These are phyloP conservation scores for Halenospora varia DNA, from an alignment of 495 filamentous ascomycete species.

Conservation along the genomic window DNA sequence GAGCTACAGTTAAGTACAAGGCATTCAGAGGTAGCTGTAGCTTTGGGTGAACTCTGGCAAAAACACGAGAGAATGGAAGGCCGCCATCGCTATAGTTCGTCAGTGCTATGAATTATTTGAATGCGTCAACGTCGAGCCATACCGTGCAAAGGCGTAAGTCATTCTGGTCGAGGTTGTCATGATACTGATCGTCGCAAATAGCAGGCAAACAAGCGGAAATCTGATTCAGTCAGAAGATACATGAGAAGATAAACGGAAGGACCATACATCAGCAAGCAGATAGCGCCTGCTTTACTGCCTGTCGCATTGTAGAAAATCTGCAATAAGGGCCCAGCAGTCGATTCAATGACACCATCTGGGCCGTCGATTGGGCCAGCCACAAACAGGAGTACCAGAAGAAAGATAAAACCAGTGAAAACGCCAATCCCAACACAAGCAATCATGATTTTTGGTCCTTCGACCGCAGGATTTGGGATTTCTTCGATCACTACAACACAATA, in stretches of 20 bases:
- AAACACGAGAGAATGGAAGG: slow-evolving; percentile 60
- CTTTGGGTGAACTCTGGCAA: slow-evolving; percentile 58
- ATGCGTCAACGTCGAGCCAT: too few relatives aligned
- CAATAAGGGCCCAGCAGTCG: slow-evolving; percentile 59
- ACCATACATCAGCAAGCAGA: slow-evolving; percentile 62
- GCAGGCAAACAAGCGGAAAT: slow-evolving; percentile 66
- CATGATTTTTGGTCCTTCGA: slow-evolving; percentile 34
- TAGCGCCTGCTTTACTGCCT: slow-evolving; percentile 55
- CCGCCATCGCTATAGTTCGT: slow-evolving; percentile 70
- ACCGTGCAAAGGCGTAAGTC: slow-evolving; percentile 65
- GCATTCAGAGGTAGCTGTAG: slow-evolving; percentile 68
- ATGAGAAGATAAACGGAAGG: slow-evolving; percentile 29
- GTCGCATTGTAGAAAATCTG: slow-evolving; percentile 72
- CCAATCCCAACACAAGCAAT: slow-evolving; percentile 32
- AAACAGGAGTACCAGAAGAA: slow-evolving; percentile 62
- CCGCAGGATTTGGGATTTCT: slow-evolving; percentile 35
- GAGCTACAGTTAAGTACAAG: slow-evolving; percentile 56
- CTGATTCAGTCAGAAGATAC: slow-evolving; percentile 25
- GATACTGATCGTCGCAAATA: slow-evolving; percentile 67
- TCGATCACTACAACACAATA: slow-evolving; percentile 53
- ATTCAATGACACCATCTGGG: slow-evolving; percentile 49
- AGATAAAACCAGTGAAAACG: slow-evolving; percentile 47
- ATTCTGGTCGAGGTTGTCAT: slow-evolving; percentile 77
- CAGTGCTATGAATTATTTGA: too few relatives aligned
- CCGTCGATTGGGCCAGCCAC: slow-evolving; percentile 54